These are phyloP conservation scores for Suhomyces bribrorum DNA, from an alignment of 1,139 yeast genomes.

Conservation along the genomic window DNA sequence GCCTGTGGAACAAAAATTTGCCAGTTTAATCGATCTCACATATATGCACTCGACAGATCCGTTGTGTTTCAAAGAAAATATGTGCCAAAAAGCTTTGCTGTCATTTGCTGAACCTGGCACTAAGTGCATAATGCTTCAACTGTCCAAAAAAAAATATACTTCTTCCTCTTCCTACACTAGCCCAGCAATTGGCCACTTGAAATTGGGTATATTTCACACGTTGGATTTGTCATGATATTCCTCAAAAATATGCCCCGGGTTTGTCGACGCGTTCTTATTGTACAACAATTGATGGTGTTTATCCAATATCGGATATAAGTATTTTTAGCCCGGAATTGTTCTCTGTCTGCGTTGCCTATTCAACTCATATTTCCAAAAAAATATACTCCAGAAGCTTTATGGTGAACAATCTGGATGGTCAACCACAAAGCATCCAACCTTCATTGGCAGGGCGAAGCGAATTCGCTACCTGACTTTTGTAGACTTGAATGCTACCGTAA, in stretches of 20 bases:
- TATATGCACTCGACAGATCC: background rate
- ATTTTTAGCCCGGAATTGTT: background rate
- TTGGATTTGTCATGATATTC: no score
- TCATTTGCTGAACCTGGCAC: no score
- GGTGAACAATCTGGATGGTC: background rate
- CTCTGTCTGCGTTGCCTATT: constrained; percentile 4
- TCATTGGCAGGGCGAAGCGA: background rate
- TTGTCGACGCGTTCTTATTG: background rate
- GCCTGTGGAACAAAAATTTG: no score
- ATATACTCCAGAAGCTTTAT: constrained; percentile 1
- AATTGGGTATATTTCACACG: no score
- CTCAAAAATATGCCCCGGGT: no score
- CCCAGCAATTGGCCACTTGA: no score
- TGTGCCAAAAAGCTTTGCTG: no score
- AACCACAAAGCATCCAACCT: background rate
- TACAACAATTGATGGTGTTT: background rate
- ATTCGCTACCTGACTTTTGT: no score
- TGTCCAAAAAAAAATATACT: no score
- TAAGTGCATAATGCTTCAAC: no score
- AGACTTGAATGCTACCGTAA: no score
- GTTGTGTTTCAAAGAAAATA: background rate
- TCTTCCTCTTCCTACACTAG: background rate
- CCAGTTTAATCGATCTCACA: background rate
- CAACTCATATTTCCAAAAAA: constrained; percentile 1
- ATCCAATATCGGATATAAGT: constrained; percentile 1